Percentiles rank a stretch among this genome's conserved stretches.
phyloP scores from a whole-genome alignment of 495 filamentous ascomycete species.

The Pyrenopolyporus hunteri region DNA sequence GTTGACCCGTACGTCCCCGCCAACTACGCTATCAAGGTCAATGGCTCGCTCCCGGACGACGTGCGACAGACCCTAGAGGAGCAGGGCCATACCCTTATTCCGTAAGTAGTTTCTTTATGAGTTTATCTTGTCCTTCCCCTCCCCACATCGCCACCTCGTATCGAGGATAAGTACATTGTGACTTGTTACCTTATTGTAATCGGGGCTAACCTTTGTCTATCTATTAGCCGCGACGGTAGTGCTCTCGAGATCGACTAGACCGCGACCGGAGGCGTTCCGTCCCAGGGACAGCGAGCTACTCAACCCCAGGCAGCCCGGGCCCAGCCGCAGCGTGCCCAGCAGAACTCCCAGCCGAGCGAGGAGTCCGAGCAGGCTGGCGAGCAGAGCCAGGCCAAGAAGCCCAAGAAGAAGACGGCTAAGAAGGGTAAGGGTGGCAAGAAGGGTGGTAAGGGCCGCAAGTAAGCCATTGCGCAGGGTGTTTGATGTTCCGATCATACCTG shows the following conservation, averaged over 20 bases:
- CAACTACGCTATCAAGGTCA: slow-evolving; percentile 92
- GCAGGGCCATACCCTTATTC: slow-evolving; percentile 69
- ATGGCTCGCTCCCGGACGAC: slow-evolving; percentile 69
- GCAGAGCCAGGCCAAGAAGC: too few species aligned
- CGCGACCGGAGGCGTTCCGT: not conserved
- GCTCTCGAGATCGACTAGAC: slow-evolving; percentile 23
- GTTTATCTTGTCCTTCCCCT: not conserved
- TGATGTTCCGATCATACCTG: too few species aligned
- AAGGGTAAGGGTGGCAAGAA: not conserved
- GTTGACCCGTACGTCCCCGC: slow-evolving; percentile 84
- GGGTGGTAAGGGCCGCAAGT: not conserved
- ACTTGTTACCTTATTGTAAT: too few species aligned
- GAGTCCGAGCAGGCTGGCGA: not conserved
- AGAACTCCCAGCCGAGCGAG: not conserved
- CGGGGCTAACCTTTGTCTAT: not conserved
- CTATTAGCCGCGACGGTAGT: slow-evolving; percentile 19
- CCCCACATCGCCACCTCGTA: not conserved
- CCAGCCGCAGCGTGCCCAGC: too few species aligned
- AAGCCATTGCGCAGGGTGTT: too few species aligned
- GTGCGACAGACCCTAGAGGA: slow-evolving; percentile 69
- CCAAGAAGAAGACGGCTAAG: not conserved
- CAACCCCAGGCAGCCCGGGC: not conserved
- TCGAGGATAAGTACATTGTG: too few species aligned
- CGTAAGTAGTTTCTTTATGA: slow-evolving; percentile 54
- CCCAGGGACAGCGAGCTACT: not conserved